Evolutionary conservation across 2,329 filamentous ascomycete genomes (phyloP), one percentile per base, ranked within the genome.

Genomic region (Colletotrichum liaoningense): DNA sequence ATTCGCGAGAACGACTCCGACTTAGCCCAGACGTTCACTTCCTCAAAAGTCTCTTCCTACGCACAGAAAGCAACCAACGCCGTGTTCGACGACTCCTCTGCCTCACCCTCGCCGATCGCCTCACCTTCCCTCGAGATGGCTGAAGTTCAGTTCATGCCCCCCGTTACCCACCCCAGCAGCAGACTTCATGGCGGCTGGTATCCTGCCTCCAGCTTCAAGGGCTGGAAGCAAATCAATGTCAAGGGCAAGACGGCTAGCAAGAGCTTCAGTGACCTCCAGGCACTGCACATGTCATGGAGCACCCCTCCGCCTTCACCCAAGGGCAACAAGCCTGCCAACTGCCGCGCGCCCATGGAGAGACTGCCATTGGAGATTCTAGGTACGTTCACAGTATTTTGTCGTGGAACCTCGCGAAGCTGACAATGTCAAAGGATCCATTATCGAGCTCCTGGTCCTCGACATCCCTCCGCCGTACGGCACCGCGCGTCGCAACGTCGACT

Each of bases 401-500:
- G 14, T 64, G 69, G 74, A 74, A 77, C 11, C 35, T 26, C 14
- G 14, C 46, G 33, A 58, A 28, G 72, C 64, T 73, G 46, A 67
- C 74, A 74, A 70, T 52, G 35, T 64, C 3, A 24, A 77, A 94
- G 93, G 91, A 78, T 85, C 90, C 79, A 94, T 96, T 75, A 93
- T 96, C 79, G 92, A 93, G 75, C 87, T 93, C 63, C 87, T 96
- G 66, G 91, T 93, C 35, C 84, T 94, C 70, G 94, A 96, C 81
- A 88, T 94, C 14, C 93, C 84, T 14, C 93, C 84, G 6, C 90
- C 91, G n/a, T 93, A 95, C 80, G 93, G 93, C 67, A 89, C 94
- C 77, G 91, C 93, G 30, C 90, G 92, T 52, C 92, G 94, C 76
- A 96, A 96, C 80, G 88, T 93, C 70, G 94, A 96, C 80, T 86